Base-by-base conservation (phyloP, 106 monocot genomes). In the Triglochin maritima region DNA sequence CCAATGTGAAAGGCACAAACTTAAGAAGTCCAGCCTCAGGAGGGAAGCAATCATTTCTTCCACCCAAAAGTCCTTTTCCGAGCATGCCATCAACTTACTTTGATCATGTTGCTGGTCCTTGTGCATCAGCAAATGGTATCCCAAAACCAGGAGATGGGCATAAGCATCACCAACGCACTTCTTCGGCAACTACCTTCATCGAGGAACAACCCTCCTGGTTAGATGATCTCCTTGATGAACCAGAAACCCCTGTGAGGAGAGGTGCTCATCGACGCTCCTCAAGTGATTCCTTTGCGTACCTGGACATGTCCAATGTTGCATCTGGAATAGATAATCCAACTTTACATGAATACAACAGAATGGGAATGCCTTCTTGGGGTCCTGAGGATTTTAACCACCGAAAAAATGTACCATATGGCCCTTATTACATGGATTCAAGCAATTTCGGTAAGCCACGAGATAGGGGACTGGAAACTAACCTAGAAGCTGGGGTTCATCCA, bases 181-280 rank as follows among this genome's bases (percentile, higher is more conserved):
- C 86, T 6, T 93, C 93, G 2, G 93, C 88, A 77, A 86, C 85
- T 77, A 81, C 86, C 72, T 67, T 88, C 15, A 81, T 88, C 42
- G 93, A 93, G 58, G 93, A 93, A 65, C 93, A 93, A 71, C 93
- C 93, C 4, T 89, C 88, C 47, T 93, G 93, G 93, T 81, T 93
- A 17, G 93, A 93, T 60, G 93, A 93, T 29, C 78, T 93, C 48
- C 93, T 93, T 16, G 79, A 84, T 70, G 93, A 93, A 63, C 96
- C 96, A 0, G 91, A 96, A 66, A 86, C 79, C 46, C 96, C 96
- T 14, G 75, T 80, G 46, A 81, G 74, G 68, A 85, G 69, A 71
- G 90, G 81, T 60, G 66, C 69, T 43, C 96, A 96, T 77, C 76
- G 96, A 6, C 80, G 96, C 45, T 96, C 96, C 7, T 83, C 90